Percentiles rank a stretch among this genome's conserved stretches.
Conservation (phyloP, 208 protist species). For the Tritrichomonas foetus region DNA sequence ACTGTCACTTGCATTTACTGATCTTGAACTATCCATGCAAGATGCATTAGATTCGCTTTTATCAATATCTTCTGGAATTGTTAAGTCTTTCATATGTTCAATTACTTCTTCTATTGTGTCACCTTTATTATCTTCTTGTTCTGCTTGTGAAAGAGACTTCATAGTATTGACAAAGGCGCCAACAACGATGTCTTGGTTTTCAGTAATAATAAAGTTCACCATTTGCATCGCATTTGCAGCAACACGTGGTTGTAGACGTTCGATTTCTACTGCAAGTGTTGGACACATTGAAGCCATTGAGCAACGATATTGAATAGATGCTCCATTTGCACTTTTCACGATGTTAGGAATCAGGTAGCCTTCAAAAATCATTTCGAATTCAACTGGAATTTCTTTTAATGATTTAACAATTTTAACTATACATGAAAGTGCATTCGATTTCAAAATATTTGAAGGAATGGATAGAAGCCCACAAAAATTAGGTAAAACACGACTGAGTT, state of each 20-base stretch:
- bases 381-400: not conserved
- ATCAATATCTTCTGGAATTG: too few relatives aligned
- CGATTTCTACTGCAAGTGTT: not conserved
- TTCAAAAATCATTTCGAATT: not conserved
- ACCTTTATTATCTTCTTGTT: too few relatives aligned
- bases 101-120: too few relatives aligned
- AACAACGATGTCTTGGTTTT: not conserved
- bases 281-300: not conserved
- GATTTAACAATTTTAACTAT: not conserved
- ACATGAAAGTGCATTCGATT: not conserved
- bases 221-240: not conserved
- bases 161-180: not conserved
- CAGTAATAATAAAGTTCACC: not conserved
- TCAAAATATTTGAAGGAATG: not conserved
- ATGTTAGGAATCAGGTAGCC: not conserved
- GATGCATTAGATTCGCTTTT: too few relatives aligned
- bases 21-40: too few relatives aligned
- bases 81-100: too few relatives aligned
- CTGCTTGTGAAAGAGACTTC: not conserved
- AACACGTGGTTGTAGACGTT: not conserved
- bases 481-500: not conserved
- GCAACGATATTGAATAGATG: not conserved
- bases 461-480: not conserved
- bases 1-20: too few relatives aligned
- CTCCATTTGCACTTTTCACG: too few relatives aligned